Conservation (phyloP, 2,329 filamentous ascomycete species). For the Claviceps arundinis region DNA sequence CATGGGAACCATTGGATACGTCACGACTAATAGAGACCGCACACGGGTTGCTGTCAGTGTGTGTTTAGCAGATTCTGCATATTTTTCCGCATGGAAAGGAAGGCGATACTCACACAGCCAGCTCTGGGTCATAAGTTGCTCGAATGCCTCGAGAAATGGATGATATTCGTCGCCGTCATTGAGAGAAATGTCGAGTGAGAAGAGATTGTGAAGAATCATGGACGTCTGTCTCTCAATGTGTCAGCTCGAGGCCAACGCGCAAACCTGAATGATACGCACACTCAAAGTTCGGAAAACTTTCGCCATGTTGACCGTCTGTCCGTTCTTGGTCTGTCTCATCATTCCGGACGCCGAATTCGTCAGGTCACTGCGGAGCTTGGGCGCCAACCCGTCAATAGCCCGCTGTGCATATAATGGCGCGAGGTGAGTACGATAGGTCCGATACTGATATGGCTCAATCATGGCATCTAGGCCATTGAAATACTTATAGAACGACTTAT, state of each 20-base stretch:
- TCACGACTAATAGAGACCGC: neutral
- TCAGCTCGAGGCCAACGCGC: too few species aligned
- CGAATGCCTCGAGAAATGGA: slow-evolving; percentile 1
- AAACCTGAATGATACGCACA: neutral
- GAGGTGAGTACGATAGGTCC: slow-evolving; percentile 1
- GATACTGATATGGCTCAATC: neutral
- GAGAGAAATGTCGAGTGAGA: slow-evolving; percentile 1
- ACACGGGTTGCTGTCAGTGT: too few species aligned
- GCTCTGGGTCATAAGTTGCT: slow-evolving; percentile 1
- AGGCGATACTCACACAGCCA: neutral
- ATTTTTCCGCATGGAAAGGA: too few species aligned
- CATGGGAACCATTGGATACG: neutral
- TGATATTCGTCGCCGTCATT: neutral
- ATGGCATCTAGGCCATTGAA: slow-evolving; percentile 1
- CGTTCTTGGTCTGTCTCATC: neutral
- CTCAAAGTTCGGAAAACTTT: neutral
- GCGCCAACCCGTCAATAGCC: neutral
- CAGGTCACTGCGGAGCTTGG: neutral
- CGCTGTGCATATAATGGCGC: slow-evolving; percentile 1
- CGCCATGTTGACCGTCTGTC: neutral
- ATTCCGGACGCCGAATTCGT: neutral
- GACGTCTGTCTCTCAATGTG: neutral
- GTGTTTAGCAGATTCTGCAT: too few species aligned
- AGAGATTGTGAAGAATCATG: slow-evolving; percentile 1
- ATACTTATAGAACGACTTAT: neutral